Base-by-base conservation (phyloP, 2,329 filamentous ascomycete genomes). In the Arthroderma sp. region DNA sequence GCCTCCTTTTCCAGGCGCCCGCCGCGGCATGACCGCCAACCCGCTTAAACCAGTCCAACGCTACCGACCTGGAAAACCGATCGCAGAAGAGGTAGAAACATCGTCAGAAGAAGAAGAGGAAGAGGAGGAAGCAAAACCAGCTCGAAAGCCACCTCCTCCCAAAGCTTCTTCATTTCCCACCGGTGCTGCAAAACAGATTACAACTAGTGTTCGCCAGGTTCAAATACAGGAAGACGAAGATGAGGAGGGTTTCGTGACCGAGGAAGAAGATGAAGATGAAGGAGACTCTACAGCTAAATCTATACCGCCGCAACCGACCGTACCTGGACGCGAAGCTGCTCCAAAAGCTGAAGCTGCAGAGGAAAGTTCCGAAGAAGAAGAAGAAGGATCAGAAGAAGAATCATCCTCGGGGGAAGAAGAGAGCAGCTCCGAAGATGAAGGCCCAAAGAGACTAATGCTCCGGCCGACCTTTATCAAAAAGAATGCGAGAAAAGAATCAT, bases 1-100 rank as follows among this genome's bases (percentile, higher is more conserved):
- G 31, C 67, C 66, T 30, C 64, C 65, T 5, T 60, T 68, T 42
- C 63, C 64, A 11, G 64, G 62, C 37, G 55, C 55, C 15, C 62
- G 64, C 48, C 61, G 65, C 49, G 83, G 85, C 57, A 94, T 96
- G 85, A 96, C 89, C 50, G 87, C 88, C 50, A 94, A 95, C 59
- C 87, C 85, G 3, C 67, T 81, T 47, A 80, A 80, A 61, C 84
- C 86, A 27, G 77, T 59, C 31, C 53, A 80, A 53, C 83, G 91
- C 46, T 83, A 95, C 57, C 80, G 87, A 47, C 82, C 89, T 10
- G 89, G 91, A 52, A 96, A 95, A 63, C 71, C 81, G 42, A 55
- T 70, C 33, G 63, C 64, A 9, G 69, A 73, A 45, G 67, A 70
- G 44, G 57, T 59, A 3, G 69, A 66, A 5, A 70, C 67, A 3